These are phyloP conservation scores for Vaccinium darrowii DNA, from an alignment of 148 eudicot genomes.

Conservation along the genomic window DNA sequence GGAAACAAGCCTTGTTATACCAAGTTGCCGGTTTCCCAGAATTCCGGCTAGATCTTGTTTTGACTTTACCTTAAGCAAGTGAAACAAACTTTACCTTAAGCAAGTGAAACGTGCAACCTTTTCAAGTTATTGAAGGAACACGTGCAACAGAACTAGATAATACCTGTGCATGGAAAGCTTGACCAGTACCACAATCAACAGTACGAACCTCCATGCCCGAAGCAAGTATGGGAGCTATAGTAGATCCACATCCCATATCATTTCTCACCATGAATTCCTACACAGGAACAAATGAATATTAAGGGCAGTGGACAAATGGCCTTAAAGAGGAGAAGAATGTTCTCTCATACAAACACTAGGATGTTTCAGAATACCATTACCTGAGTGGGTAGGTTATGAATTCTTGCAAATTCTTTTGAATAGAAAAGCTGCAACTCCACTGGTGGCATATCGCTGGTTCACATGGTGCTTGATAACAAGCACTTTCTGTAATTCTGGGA, in stretches of 20 bases:
- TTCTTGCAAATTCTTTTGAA: conserved; percentile 85
- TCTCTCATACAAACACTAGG: not conserved
- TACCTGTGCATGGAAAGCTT: conserved; percentile 86
- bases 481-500: conserved; percentile 86
- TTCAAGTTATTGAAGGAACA: conserved; percentile 22
- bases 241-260: conserved; percentile 99
- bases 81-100: not conserved
- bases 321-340: not conserved
- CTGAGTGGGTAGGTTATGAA: conserved; percentile 88
- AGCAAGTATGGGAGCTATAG: conserved; percentile 97
- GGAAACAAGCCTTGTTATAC: not conserved
- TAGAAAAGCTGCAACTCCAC: conserved; percentile 85
- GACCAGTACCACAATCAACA: conserved; percentile 58
- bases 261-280: conserved; percentile 98
- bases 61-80: too few species aligned
- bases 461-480: conserved; percentile 97
- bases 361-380: conserved; percentile 52
- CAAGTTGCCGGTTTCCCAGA: not conserved
- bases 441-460: conserved; percentile 96
- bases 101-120: not conserved
- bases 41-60: not conserved
- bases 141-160: conserved; percentile 29
- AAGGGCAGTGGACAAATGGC: conserved; percentile 24
- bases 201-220: conserved; percentile 93
- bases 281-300: conserved; percentile 14